Percentiles rank a stretch among this genome's conserved stretches.
These are phyloP conservation scores for Parathielavia appendiculata DNA, from an alignment of 495 filamentous ascomycete genomes.

Conservation along the genomic window DNA sequence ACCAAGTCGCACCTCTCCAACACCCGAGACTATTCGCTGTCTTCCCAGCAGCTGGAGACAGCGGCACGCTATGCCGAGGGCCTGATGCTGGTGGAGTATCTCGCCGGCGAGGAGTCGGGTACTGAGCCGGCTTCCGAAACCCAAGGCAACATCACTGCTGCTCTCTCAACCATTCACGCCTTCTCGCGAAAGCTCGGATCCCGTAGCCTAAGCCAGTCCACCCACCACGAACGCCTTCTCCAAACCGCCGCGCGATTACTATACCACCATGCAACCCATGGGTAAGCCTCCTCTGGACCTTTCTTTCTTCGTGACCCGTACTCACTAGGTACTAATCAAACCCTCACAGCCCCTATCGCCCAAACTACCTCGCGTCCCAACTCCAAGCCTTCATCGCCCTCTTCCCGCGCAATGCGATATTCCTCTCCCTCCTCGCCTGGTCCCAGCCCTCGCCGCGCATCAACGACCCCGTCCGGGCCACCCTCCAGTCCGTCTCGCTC, in stretches of 20 bases:
- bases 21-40: constrained; percentile 53
- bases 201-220: constrained; percentile 43
- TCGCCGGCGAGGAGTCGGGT: constrained; percentile 35
- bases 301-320: neutral
- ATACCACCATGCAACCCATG: constrained; percentile 56
- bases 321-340: neutral
- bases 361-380: constrained; percentile 54
- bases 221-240: constrained; percentile 54
- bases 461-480: constrained; percentile 63
- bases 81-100: constrained; percentile 59
- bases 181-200: constrained; percentile 45
- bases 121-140: constrained; percentile 33
- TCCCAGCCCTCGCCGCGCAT: constrained; percentile 59
- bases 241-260: constrained; percentile 66
- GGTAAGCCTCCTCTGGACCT: constrained; percentile 28
- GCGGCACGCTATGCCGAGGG: constrained; percentile 56
- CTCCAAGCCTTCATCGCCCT: constrained; percentile 53
- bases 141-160: constrained; percentile 49
- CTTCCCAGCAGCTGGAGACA: constrained; percentile 37
- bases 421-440: constrained; percentile 67
- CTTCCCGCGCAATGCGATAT: constrained; percentile 75
- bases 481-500: constrained; percentile 48
- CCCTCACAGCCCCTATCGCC: constrained; percentile 51
- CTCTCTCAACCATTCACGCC: constrained; percentile 37
- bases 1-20: constrained; percentile 52